A percentile compares a stretch with the other conserved stretches of the same genome.
phyloP scores from a whole-genome alignment of 2,329 filamentous ascomycete species.

The Cladorrhinum sp. region DNA sequence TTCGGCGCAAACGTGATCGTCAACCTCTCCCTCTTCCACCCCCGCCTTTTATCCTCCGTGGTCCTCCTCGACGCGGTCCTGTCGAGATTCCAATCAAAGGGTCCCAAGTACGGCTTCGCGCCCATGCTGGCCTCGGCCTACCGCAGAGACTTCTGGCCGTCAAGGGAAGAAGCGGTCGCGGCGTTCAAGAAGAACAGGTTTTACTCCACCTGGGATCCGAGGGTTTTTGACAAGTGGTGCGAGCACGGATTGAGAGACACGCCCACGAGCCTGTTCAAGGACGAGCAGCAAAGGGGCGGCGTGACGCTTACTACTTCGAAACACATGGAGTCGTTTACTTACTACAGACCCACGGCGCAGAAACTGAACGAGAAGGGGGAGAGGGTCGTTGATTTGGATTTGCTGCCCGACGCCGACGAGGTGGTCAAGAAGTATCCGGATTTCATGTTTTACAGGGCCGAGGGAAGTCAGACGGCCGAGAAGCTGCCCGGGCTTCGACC shows the following conservation, averaged over 20 bases:
- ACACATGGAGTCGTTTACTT: constrained; percentile 84
- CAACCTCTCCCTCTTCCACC: constrained; percentile 72
- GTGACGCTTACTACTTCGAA: constrained; percentile 74
- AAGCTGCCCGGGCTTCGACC: constrained; percentile 61
- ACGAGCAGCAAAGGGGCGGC: constrained; percentile 46
- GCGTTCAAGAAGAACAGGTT: constrained; percentile 68
- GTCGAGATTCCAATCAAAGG: constrained; percentile 44
- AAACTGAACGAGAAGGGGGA: constrained; percentile 11
- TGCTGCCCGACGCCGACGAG: constrained; percentile 46
- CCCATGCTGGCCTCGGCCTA: constrained; percentile 60
- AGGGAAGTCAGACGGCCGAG: constrained; percentile 54
- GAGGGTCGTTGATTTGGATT: constrained; percentile 38
- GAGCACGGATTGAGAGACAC: constrained; percentile 70
- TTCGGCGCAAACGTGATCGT: constrained; percentile 76
- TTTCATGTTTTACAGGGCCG: constrained; percentile 65
- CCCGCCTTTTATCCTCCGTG: constrained; percentile 71
- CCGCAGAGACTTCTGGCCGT: constrained; percentile 81
- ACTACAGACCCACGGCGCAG: constrained; percentile 59
- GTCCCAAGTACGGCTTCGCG: constrained; percentile 35
- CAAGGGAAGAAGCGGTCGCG: constrained; percentile 62
- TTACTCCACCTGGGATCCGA: constrained; percentile 77
- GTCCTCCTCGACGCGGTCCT: constrained; percentile 86
- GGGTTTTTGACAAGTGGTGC: constrained; percentile 73
- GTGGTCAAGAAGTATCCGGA: constrained; percentile 33
- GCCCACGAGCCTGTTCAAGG: constrained; percentile 56